Percentiles rank a stretch among this genome's conserved stretches.
phyloP scores from a whole-genome alignment of 371 early-diverging fungal species.

The Rhizopus sp. region DNA sequence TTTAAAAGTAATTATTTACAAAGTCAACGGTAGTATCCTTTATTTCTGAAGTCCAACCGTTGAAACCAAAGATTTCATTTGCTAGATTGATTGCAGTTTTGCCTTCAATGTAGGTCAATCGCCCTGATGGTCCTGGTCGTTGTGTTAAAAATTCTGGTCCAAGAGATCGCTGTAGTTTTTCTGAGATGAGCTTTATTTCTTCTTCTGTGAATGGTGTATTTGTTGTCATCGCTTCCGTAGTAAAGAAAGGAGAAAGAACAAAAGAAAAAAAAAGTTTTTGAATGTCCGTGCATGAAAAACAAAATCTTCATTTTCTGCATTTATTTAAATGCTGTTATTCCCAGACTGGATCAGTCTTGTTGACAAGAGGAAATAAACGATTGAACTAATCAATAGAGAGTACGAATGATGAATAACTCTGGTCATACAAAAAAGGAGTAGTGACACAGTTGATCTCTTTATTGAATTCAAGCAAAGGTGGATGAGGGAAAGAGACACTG shows the following conservation, averaged over 20 bases:
- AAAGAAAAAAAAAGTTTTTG: too few species aligned
- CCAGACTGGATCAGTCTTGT: too few species aligned
- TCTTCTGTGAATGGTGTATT: background rate
- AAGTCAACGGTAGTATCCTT: slow-evolving; percentile 79
- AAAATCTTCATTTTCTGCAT: background rate
- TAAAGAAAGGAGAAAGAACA: background rate
- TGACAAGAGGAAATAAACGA: too few species aligned
- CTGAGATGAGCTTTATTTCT: slow-evolving; percentile 3
- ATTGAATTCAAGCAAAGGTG: too few species aligned
- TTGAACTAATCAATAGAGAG: too few species aligned
- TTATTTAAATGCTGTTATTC: too few species aligned
- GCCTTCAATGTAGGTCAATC: slow-evolving; percentile 91
- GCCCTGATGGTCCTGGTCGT: slow-evolving; percentile 29
- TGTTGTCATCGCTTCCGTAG: background rate
- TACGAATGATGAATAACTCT: too few species aligned
- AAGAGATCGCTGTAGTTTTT: slow-evolving; percentile 5
- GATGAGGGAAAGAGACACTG: too few species aligned
- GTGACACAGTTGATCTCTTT: too few species aligned
- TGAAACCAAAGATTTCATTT: slow-evolving; percentile 97
- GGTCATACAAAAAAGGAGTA: too few species aligned
- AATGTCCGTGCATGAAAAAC: background rate
- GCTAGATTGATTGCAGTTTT: slow-evolving; percentile 89
- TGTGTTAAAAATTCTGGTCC: slow-evolving; percentile 25
- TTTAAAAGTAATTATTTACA: slow-evolving; percentile 34
- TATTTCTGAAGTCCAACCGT: slow-evolving; percentile 95